Evolutionary conservation across 164 flowering plant genomes (phyloP), one percentile per base, ranked within the genome.

Genomic region (Umbellularia californica): DNA sequence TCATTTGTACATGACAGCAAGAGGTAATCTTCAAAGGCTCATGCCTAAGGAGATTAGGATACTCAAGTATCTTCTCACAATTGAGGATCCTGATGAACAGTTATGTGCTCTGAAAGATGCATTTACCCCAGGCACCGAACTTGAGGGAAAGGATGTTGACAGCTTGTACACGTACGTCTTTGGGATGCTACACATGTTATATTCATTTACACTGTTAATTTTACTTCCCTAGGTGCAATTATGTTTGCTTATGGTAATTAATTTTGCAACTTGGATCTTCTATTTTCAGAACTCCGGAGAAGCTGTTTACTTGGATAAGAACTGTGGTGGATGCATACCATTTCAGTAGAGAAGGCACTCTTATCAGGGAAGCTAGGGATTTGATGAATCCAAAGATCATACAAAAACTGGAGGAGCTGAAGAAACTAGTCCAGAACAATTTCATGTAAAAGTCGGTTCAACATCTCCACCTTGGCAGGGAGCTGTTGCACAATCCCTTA

Each of bases 11-110:
- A 81, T 41, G 84, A 85, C 87, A 65, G 86, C 95, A 35, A 78
- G 77, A 75, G 90, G 91, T 55, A 90, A 88, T 80, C 87, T 89
- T 71, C 91, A 92, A 82, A 90, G 90, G 82, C 87, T 76, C 24
- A 74, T 91, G 87, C 99, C 99, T 24, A 91, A 91, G 81, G 98
- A 91, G 82, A 80, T 90, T 20, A 85, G 94, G 78, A 93, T 95
- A 78, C 74, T 92, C 1, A 93, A 91, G 87, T 88, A 90, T 86
- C 86, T 95, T 75, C 90, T 95, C 72, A 86, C 82, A n/a, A 85
- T 93, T 55, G 84, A 92, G 76, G 97, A 95, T 83, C 96, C 92
- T 20, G 88, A 88, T 72, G 88, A 86, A 83, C 83, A 62, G 60
- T 55, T 88, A 47, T 77, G 80, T 80, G 85, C 87, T 20, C 77